phyloP scores from a whole-genome alignment of 768 basidiomycete genomes.

The Russula earlei region DNA sequence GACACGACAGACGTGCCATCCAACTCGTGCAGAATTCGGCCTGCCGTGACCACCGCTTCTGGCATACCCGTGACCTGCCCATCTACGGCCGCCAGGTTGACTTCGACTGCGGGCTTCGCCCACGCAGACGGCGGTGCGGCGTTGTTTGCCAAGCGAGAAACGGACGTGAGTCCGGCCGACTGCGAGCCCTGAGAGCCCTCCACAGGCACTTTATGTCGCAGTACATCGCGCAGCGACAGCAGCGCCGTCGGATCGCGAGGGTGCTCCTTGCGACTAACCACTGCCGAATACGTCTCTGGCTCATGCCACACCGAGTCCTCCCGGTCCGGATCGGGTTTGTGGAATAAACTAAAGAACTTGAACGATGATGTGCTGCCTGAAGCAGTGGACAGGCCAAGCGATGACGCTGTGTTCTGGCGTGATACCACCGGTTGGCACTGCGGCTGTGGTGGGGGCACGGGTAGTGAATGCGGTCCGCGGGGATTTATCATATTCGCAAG shows the following conservation, averaged over 20 bases:
- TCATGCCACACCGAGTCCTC: conserved; percentile 51
- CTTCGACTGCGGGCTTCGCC: conserved; percentile 49
- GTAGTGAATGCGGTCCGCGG: background rate
- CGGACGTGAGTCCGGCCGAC: conserved; percentile 20
- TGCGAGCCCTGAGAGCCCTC: conserved; percentile 24
- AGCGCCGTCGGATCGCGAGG: conserved; percentile 50
- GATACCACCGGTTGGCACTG: background rate
- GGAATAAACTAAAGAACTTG: conserved; percentile 38
- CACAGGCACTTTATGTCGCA: conserved; percentile 42
- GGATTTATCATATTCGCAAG: conserved; percentile 25
- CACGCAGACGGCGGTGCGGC: conserved; percentile 33
- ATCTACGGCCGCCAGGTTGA: conserved; percentile 41
- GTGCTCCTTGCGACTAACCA: conserved; percentile 54
- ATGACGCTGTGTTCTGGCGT: conserved; percentile 13
- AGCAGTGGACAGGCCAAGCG: conserved; percentile 22
- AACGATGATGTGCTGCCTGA: conserved; percentile 32
- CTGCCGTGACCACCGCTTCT: conserved; percentile 32
- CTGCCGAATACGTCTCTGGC: conserved; percentile 49
- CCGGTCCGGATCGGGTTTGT: conserved; percentile 49
- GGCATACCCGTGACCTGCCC: conserved; percentile 36
- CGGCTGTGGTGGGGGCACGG: background rate
- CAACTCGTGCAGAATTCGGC: conserved; percentile 38
- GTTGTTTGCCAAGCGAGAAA: conserved; percentile 19
- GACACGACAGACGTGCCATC: conserved; percentile 26
- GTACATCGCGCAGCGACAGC: conserved; percentile 50